Evolutionary conservation across 2,329 filamentous ascomycete genomes (phyloP).

Genomic region (Hypoxylon sp.): DNA sequence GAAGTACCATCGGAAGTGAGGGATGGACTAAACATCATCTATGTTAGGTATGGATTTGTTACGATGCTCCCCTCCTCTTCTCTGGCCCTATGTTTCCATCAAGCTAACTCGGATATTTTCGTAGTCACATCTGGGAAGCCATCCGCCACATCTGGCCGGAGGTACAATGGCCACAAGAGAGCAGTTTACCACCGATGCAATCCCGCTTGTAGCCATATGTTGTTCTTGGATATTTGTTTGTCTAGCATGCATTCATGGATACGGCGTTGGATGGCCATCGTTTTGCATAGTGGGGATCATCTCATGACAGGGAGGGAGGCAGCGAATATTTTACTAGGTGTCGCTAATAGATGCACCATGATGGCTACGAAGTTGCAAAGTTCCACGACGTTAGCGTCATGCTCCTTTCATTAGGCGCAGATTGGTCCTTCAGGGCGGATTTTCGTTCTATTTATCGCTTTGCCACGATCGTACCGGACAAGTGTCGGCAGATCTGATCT

Average conservation of each 20-base stretch:
- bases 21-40: conserved; percentile 87
- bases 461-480: conserved; percentile 41
- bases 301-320: conserved; percentile 9
- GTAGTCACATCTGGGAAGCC: conserved; percentile 93
- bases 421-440: conserved; percentile 26
- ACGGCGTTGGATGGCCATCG: conserved; percentile 38
- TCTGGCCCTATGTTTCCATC: conserved; percentile 8
- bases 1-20: conserved; percentile 93
- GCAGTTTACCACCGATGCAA: conserved; percentile 76
- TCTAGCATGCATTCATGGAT: conserved; percentile 40
- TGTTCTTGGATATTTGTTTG: conserved; percentile 30
- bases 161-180: conserved; percentile 82
- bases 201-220: conserved; percentile 75
- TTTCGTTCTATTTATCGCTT: conserved; percentile 40
- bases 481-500: conserved; percentile 35
- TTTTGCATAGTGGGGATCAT: conserved; percentile 18
- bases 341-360: conserved; percentile 36
- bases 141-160: conserved; percentile 94
- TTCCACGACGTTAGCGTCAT: conserved; percentile 42
- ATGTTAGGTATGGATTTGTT: conserved; percentile 78
- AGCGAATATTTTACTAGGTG: conserved; percentile 28
- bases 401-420: conserved; percentile 40
- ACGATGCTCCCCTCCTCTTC: not conserved
- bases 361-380: conserved; percentile 38
- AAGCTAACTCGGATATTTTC: conserved; percentile 41